Conservation (phyloP, 2,329 filamentous ascomycete species). For the Ophiocordyceps camponoti-floridani region DNA sequence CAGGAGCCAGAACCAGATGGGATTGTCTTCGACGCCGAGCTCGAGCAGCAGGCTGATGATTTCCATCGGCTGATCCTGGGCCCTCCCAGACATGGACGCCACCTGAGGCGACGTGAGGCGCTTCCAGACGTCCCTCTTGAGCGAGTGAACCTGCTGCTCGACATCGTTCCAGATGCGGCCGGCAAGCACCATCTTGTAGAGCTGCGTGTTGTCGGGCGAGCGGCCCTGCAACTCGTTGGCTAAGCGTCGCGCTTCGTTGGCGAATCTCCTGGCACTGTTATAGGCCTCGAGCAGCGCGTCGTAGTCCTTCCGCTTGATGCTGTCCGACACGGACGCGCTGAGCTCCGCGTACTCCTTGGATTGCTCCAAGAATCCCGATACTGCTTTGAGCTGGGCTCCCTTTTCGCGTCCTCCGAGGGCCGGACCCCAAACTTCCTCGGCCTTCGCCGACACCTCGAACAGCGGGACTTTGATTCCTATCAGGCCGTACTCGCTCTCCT, state of each 20-base stretch:
- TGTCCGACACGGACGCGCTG: conserved; percentile 58
- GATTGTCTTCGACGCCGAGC: conserved; percentile 85
- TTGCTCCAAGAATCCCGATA: conserved; percentile 58
- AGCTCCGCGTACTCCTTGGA: conserved; percentile 72
- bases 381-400: conserved; percentile 67
- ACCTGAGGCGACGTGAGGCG: conserved; percentile 53
- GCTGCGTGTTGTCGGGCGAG: conserved; percentile 55
- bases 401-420: conserved; percentile 81
- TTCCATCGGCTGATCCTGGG: conserved; percentile 75
- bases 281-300: conserved; percentile 79
- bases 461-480: conserved; percentile 76
- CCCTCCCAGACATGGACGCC: conserved; percentile 27
- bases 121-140: conserved; percentile 84
- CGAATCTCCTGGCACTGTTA: conserved; percentile 61
- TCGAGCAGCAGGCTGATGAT: conserved; percentile 81
- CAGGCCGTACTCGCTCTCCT: conserved; percentile 84
- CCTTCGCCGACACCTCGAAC: conserved; percentile 79
- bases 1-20: conserved; percentile 88
- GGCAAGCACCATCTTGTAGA: conserved; percentile 74
- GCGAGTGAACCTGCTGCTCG: conserved; percentile 65
- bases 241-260: conserved; percentile 58
- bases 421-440: conserved; percentile 94
- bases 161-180: conserved; percentile 93
- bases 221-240: conserved; percentile 35
- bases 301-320: conserved; percentile 82